Conservation (phyloP, 2,329 filamentous ascomycete genomes). For the Colletotrichum higginsianum region DNA sequence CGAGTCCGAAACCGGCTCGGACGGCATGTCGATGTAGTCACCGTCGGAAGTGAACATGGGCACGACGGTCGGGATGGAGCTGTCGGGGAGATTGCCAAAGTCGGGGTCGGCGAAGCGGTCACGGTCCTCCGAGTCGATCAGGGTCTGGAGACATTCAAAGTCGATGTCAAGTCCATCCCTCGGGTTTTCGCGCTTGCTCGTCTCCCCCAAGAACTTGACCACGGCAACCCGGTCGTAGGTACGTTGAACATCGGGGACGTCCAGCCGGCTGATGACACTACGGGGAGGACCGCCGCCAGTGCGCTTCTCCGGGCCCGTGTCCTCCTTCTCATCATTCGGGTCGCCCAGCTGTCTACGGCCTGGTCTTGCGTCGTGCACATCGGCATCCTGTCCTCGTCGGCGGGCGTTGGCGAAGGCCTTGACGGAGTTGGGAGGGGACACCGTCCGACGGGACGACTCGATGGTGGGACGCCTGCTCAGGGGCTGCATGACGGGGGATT, state of each 20-base stretch:
- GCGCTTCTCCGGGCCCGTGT: slow-evolving; percentile 66
- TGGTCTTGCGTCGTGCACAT: slow-evolving; percentile 62
- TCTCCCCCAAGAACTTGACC: slow-evolving; percentile 82
- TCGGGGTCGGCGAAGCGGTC: slow-evolving; percentile 46
- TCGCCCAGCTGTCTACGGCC: slow-evolving; percentile 56
- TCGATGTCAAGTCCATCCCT: slow-evolving; percentile 86
- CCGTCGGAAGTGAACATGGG: slow-evolving; percentile 67
- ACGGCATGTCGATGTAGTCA: slow-evolving; percentile 68
- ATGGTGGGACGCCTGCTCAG: slow-evolving; percentile 67
- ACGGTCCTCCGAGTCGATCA: slow-evolving; percentile 74
- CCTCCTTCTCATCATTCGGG: slow-evolving; percentile 52
- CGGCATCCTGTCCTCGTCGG: slow-evolving; percentile 82
- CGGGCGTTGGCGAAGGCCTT: slow-evolving; percentile 95
- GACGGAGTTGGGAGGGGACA: slow-evolving; percentile 85
- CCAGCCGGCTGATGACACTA: slow-evolving; percentile 65
- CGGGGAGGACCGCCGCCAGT: slow-evolving; percentile 77
- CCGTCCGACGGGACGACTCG: slow-evolving; percentile 58
- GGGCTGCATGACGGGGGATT: slow-evolving; percentile 17
- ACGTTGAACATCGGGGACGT: slow-evolving; percentile 52
- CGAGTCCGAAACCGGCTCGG: slow-evolving; percentile 50
- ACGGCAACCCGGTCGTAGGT: slow-evolving; percentile 65
- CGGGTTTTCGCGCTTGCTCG: slow-evolving; percentile 74
- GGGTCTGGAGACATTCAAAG: slow-evolving; percentile 93
- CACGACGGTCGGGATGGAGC: slow-evolving; percentile 58
- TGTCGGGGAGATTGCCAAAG: slow-evolving; percentile 64